Evolutionary conservation across 768 basidiomycete species (phyloP).

Genomic region (Antrodiella citrinella): DNA sequence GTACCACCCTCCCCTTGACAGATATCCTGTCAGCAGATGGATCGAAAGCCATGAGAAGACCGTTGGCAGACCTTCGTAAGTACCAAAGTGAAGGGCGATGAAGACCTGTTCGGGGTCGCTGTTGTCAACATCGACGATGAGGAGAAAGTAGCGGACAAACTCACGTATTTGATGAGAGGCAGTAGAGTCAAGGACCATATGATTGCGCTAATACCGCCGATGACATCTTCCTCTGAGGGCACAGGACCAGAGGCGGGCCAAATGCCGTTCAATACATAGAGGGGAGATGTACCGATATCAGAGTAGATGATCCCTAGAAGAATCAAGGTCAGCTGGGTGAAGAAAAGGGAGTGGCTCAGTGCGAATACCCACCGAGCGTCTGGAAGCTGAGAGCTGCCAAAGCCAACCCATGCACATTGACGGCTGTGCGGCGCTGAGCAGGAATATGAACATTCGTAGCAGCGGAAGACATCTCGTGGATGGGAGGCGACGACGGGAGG

Average conservation of each 20-base stretch:
- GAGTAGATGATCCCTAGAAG: slow-evolving; percentile 32
- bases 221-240: slow-evolving; percentile 50
- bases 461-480: background rate
- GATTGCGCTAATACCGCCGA: slow-evolving; percentile 56
- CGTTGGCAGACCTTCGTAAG: slow-evolving; percentile 36
- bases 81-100: slow-evolving; percentile 42
- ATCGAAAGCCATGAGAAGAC: background rate
- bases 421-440: slow-evolving; percentile 1
- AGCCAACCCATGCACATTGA: slow-evolving; percentile 10
- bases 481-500: background rate
- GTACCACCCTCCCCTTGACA: slow-evolving; percentile 58
- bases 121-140: too few relatives aligned
- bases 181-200: slow-evolving; percentile 56
- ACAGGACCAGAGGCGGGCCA: slow-evolving; percentile 41
- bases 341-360: too few relatives aligned
- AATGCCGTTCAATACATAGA: slow-evolving; percentile 60
- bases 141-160: slow-evolving; percentile 10
- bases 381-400: slow-evolving; percentile 24
- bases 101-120: slow-evolving; percentile 30
- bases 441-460: background rate
- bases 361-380: slow-evolving; percentile 20
- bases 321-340: background rate
- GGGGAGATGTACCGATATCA: slow-evolving; percentile 49
- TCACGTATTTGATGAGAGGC: slow-evolving; percentile 57
- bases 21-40: slow-evolving; percentile 3